phyloP scores from a whole-genome alignment of 306 rosid genomes.

The Corylus heterophylla region DNA sequence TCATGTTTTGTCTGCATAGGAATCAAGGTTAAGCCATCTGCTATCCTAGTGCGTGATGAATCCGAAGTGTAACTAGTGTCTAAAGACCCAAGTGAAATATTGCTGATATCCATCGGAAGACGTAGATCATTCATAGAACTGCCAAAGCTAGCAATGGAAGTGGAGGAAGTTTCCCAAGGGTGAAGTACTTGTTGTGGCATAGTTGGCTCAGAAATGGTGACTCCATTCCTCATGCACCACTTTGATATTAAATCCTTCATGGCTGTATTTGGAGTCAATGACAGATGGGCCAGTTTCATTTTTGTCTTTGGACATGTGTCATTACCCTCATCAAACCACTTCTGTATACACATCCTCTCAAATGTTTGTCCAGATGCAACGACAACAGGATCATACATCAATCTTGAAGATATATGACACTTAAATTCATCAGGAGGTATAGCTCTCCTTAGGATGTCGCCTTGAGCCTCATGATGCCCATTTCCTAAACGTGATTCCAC shows the following conservation, averaged over 20 bases:
- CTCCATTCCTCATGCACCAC: conserved; percentile 65
- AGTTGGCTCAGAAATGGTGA: conserved; percentile 57
- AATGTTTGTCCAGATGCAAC: conserved; percentile 79
- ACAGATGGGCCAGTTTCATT: conserved; percentile 42
- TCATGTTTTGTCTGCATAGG: conserved; percentile 31
- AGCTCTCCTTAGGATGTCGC: conserved; percentile 34
- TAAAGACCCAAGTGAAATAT: conserved; percentile 63
- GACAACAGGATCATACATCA: conserved; percentile 92
- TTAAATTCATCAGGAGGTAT: conserved; percentile 63
- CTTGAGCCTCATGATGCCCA: conserved; percentile 29
- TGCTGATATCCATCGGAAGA: conserved; percentile 66
- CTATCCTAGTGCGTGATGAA: conserved; percentile 34
- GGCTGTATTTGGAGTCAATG: conserved; percentile 56
- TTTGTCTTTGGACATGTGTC: conserved; percentile 69
- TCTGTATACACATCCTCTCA: conserved; percentile 83
- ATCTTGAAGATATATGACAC: conserved; percentile 69
- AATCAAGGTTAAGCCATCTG: conserved; percentile 35
- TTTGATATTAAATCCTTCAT: conserved; percentile 67
- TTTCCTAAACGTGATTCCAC: conserved; percentile 20
- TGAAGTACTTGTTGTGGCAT: conserved; percentile 33
- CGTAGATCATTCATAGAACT: conserved; percentile 66
- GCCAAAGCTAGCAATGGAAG: conserved; percentile 72
- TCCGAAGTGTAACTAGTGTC: conserved; percentile 62
- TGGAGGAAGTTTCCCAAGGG: conserved; percentile 50
- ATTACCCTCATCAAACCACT: conserved; percentile 83